Base-by-base conservation (phyloP, 2,329 filamentous ascomycete genomes). In the Aschersonia sp. region DNA sequence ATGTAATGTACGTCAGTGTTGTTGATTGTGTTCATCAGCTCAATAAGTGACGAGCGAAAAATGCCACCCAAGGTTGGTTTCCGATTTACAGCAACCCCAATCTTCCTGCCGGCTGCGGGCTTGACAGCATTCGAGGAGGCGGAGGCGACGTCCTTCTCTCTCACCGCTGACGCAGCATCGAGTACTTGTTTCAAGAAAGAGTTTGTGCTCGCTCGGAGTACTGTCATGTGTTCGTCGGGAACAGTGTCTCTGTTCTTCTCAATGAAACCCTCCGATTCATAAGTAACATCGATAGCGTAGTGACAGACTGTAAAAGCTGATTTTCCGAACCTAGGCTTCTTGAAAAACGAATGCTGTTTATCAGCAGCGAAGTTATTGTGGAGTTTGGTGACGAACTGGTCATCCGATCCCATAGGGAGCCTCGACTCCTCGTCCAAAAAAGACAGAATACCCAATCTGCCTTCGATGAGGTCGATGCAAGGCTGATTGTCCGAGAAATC, bases 191-290 rank as follows among this genome's bases (percentile, higher is more conserved):
- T 79, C 48, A 98, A 72, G 72, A 98, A 98, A 45, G 71, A 69
- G 66, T 96, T 98, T 33, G 78, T 83, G 1, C 88, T 94, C 46
- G 81, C 81, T 56, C 80, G 83, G 54, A 98, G 75, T 39, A 98
- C 84, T 50, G 92, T 88, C 81, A 98, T 86, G 62, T 97, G 92
- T 69, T 98, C 92, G 61, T 98, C 92, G 5, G 92, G 92, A 44
- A 98, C 92, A 22, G 94, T 98, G 65, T 98, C 92, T 64, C 92
- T 81, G 67, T 98, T 98, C 77, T 98, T 98, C 66, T 98, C 94
- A 59, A 98, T 96, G 68, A 98, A 98, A 44, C 92, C 92, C 57
- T 98, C 92, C 2, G 90, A 97, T 66, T 98, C 92, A 63, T 98
- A 98, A 14, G 90, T 97, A 57, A 98, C 92, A 59, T 98, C 92